Evolutionary conservation across 352 stramenopile species (phyloP).

Genomic region (Phytophthora capsici): DNA sequence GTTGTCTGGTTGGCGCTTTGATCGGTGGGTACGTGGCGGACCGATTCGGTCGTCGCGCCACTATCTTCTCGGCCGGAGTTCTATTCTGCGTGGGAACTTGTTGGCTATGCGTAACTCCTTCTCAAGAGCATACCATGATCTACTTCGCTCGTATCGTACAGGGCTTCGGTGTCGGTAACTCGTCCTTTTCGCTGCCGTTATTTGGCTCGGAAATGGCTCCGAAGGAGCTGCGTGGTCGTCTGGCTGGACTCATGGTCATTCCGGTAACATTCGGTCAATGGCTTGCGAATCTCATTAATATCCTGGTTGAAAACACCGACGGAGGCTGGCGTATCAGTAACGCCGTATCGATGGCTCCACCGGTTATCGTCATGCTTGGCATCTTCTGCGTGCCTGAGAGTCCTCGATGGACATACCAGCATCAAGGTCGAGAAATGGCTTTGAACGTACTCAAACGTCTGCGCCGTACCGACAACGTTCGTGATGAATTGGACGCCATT

Average conservation of each 20-base stretch:
- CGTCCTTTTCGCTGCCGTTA: slow-evolving; percentile 40
- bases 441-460: slow-evolving; percentile 36
- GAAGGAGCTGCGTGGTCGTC: slow-evolving; percentile 45
- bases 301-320: slow-evolving; percentile 29
- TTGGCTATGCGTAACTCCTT: slow-evolving; percentile 34
- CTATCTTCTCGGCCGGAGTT: slow-evolving; percentile 43
- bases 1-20: slow-evolving; percentile 43
- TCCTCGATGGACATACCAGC: slow-evolving; percentile 39
- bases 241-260: slow-evolving; percentile 39
- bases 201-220: slow-evolving; percentile 52
- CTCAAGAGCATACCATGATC: slow-evolving; percentile 28
- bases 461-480: slow-evolving; percentile 32
- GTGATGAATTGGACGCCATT: slow-evolving; percentile 46
- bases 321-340: slow-evolving; percentile 48
- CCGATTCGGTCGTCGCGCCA: slow-evolving; percentile 34
- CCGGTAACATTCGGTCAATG: slow-evolving; percentile 39
- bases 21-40: slow-evolving; percentile 45
- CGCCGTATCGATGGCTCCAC: slow-evolving; percentile 37
- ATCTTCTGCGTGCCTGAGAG: slow-evolving; percentile 48
- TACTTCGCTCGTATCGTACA: slow-evolving; percentile 44
- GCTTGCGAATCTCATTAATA: slow-evolving; percentile 46
- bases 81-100: slow-evolving; percentile 44
- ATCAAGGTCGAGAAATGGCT: slow-evolving; percentile 36
- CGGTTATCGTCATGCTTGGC: slow-evolving; percentile 47
- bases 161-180: slow-evolving; percentile 43